Evolutionary conservation across 345 rosid genomes (phyloP).

Genomic region (Populus simonii): DNA sequence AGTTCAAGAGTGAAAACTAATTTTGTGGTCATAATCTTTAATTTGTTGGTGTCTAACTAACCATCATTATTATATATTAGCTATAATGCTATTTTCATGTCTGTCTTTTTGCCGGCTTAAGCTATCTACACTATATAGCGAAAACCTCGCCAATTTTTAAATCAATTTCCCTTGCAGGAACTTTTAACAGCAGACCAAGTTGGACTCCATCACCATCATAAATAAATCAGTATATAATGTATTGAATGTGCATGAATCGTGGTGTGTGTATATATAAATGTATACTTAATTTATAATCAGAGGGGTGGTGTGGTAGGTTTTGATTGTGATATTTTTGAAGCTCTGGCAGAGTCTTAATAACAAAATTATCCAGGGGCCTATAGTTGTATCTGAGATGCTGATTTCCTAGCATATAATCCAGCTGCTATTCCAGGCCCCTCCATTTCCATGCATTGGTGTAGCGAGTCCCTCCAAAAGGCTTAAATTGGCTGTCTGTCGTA

Average conservation of each 20-base stretch:
- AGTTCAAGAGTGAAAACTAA: slow-evolving; percentile 27
- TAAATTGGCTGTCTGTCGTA: slow-evolving; percentile 33
- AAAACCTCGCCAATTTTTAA: neutral
- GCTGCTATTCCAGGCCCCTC: slow-evolving; percentile 26
- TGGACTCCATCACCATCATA: neutral
- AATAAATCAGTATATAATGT: neutral
- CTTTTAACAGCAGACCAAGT: neutral
- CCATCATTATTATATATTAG: slow-evolving; percentile 13
- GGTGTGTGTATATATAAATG: too few relatives aligned
- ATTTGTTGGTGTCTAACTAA: slow-evolving; percentile 1
- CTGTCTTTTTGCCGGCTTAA: slow-evolving; percentile 24
- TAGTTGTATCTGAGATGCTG: slow-evolving; percentile 17
- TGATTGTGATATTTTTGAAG: slow-evolving; percentile 17
- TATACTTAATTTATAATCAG: neutral
- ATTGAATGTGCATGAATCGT: slow-evolving; percentile 5
- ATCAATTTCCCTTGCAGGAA: neutral
- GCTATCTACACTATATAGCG: neutral
- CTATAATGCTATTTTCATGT: slow-evolving; percentile 18
- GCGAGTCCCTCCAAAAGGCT: slow-evolving; percentile 41
- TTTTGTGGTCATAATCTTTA: slow-evolving; percentile 16
- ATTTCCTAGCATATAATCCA: slow-evolving; percentile 23
- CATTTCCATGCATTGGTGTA: slow-evolving; percentile 23
- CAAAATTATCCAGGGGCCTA: slow-evolving; percentile 19
- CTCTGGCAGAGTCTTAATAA: slow-evolving; percentile 23
- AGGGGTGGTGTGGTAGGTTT: slow-evolving; percentile 12